Percentiles rank a stretch among this genome's conserved stretches.
Conservation (phyloP, 805 yeast genomes). For the Metschnikowia amazonensis region DNA sequence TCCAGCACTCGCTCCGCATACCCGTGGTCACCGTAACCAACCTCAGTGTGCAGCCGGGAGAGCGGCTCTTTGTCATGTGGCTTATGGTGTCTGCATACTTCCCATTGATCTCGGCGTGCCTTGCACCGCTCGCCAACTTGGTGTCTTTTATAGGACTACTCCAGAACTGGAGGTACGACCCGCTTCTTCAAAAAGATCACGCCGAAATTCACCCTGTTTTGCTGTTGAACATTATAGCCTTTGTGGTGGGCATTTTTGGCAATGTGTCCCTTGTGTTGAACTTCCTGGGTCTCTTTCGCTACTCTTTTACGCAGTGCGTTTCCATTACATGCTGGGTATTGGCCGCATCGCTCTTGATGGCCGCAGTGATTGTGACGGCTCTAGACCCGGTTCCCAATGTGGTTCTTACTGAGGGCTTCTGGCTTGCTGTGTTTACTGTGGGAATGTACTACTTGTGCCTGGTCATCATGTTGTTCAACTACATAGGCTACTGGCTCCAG, state of each 20-base stretch:
- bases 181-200: conserved; percentile 29
- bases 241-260: conserved; percentile 62
- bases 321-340: conserved; percentile 62
- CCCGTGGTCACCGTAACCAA: conserved; percentile 31
- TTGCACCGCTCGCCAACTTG: conserved; percentile 77
- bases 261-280: conserved; percentile 69
- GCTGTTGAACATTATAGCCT: conserved; percentile 57
- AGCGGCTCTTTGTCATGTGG: conserved; percentile 47
- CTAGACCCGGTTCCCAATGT: background rate
- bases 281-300: conserved; percentile 55
- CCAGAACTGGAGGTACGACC: conserved; percentile 56
- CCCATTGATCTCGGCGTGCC: conserved; percentile 72
- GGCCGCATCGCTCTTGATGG: conserved; percentile 53
- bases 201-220: conserved; percentile 26
- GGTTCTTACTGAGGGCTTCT: conserved; percentile 58
- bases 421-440: conserved; percentile 71
- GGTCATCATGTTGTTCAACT: conserved; percentile 50
- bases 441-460: conserved; percentile 59
- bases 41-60: conserved; percentile 36
- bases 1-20: conserved; percentile 30
- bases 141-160: conserved; percentile 68
- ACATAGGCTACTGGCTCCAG: conserved; percentile 52
- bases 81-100: conserved; percentile 62
- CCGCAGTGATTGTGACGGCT: conserved; percentile 42
- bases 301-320: conserved; percentile 56